A percentile compares a stretch with the other conserved stretches of the same genome.
These are phyloP conservation scores for Nissolia schottii DNA, from an alignment of 306 rosid genomes.

Conservation along the genomic window DNA sequence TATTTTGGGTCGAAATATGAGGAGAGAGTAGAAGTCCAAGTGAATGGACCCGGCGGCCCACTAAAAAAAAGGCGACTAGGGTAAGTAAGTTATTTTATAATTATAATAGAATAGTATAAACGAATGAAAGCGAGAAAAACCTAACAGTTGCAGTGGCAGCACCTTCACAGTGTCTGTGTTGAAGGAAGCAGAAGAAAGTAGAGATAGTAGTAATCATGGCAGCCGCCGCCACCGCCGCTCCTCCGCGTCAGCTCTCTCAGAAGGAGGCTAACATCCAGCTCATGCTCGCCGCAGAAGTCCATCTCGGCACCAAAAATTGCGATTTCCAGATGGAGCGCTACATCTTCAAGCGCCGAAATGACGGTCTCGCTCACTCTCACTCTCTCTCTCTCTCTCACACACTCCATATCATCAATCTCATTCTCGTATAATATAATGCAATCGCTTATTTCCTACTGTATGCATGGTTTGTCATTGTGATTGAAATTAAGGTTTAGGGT, in stretches of 20 bases:
- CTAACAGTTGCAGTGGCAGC: not conserved
- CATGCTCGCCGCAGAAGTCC: constrained; percentile 87
- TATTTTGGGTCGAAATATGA: too few relatives aligned
- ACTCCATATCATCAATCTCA: too few relatives aligned
- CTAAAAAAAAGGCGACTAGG: not conserved
- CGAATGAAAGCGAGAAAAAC: not conserved
- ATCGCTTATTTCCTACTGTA: too few relatives aligned
- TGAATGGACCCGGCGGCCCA: not conserved
- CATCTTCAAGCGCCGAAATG: constrained; percentile 84
- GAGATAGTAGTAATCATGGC: constrained; percentile 39
- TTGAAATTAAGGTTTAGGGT: too few relatives aligned
- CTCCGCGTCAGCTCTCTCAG: constrained; percentile 65
- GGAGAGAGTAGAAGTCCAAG: not conserved
- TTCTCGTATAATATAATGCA: too few relatives aligned
- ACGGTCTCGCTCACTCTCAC: constrained; percentile 37
- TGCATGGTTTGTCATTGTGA: too few relatives aligned
- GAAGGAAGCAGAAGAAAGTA: not conserved
- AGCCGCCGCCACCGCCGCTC: constrained; percentile 29
- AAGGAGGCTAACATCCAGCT: constrained; percentile 81
- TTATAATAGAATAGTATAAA: not conserved
- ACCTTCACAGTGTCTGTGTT: not conserved
- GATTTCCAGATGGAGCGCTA: constrained; percentile 91
- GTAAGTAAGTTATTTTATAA: too few relatives aligned
- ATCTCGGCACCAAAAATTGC: constrained; percentile 83
- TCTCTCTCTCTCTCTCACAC: too few relatives aligned